Base-by-base conservation (phyloP, 2,329 filamentous ascomycete species). In the Aspergillus brunneoviolaceus region DNA sequence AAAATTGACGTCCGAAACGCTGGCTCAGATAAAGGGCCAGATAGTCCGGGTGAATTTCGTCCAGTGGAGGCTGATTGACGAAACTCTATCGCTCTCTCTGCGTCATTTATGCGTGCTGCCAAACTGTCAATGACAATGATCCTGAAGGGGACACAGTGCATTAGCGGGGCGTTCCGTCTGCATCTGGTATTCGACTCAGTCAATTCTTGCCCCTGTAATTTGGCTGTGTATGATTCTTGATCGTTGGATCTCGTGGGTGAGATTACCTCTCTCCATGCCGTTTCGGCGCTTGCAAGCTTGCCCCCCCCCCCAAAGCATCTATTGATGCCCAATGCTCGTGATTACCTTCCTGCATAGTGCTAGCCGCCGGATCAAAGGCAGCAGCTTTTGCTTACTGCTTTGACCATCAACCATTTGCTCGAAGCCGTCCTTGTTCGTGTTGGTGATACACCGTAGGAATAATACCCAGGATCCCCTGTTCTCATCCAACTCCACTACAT, bases 81-180 rank as follows among this genome's bases (percentile, higher is more conserved):
- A 39, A 57, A 63, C 61, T 60, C 58, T 57, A 60, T 57, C 50
- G 49, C 47, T 49, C 29, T 42, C 47, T 58, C 35, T 57, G 61
- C 58, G 53, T 63, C 62, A 64, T 60, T 56, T 35, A 47, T 31
- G 42, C 50, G 54, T 42, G 49, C 56, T 5, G 23, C 39, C 6
- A 51, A 47, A 21, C 25, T 49, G 49, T 39, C 23, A 16, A n/a
- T 25, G 16, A 50, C 55, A 48, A 60, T 57, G 55, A 56, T 35
- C 25, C 35, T n/a, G 2, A 29, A 16, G 31, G 55, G 39, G 35
- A 33, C 39, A 42, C 49, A 45, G 33, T 55, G 51, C 45, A 47
- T 48, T 51, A 33, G 51, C 19, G 54, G 39, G 12, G 16, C 29
- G 19, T 52, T 35, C 50, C 29, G 29, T 21, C 29, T n/a, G 50